A percentile compares a stretch with the other conserved stretches of the same genome.
phyloP scores from a whole-genome alignment of 805 yeast genomes.

The Starmerella vitae region DNA sequence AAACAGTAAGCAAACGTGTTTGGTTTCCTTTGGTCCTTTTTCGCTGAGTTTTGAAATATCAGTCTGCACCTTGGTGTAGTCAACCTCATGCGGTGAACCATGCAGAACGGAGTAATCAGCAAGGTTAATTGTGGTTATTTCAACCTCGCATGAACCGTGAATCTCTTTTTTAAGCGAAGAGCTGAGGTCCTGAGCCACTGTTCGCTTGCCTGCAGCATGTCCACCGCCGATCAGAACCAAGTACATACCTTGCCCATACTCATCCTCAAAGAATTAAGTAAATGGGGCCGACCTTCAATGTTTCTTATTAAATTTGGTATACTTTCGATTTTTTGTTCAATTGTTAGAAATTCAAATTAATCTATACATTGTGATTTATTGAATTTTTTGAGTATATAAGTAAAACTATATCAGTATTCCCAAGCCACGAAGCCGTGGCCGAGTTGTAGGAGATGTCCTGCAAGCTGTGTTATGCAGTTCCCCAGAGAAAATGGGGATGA shows the following conservation, averaged over 20 bases:
- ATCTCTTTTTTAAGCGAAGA: slow-evolving; percentile 22
- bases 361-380: too few species aligned
- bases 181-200: slow-evolving; percentile 28
- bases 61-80: slow-evolving; percentile 25
- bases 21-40: background rate
- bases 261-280: too few species aligned
- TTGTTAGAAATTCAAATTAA: too few species aligned
- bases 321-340: too few species aligned
- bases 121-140: slow-evolving; percentile 31
- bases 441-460: too few species aligned
- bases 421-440: too few species aligned
- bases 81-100: slow-evolving; percentile 23
- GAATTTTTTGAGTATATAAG: too few species aligned
- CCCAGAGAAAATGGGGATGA: too few species aligned
- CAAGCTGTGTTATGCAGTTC: too few species aligned
- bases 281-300: too few species aligned
- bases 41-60: slow-evolving; percentile 8
- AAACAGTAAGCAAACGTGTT: slow-evolving; percentile 38
- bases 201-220: slow-evolving; percentile 42
- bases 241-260: slow-evolving; percentile 2
- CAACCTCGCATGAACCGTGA: slow-evolving; percentile 14
- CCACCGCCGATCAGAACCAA: slow-evolving; percentile 49
- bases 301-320: too few species aligned
- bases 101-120: slow-evolving; percentile 27
- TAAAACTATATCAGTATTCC: too few species aligned